phyloP scores from a whole-genome alignment of 192 early-diverging fungal genomes.

The Mortierella antarctica region DNA sequence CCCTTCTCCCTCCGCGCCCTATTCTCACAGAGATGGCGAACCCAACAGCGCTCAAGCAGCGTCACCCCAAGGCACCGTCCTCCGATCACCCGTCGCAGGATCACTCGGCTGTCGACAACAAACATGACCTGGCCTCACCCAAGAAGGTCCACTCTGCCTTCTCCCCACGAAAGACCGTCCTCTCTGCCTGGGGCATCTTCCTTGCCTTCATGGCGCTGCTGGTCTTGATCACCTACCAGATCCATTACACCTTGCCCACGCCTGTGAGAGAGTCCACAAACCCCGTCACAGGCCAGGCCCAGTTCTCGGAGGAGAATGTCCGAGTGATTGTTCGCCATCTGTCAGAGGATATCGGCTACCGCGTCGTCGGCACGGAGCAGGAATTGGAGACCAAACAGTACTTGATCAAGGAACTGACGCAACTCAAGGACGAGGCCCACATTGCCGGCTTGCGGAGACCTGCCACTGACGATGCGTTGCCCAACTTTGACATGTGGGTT shows the following conservation, averaged over 20 bases:
- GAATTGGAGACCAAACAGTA: conserved; percentile 33
- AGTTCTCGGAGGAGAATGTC: conserved; percentile 68
- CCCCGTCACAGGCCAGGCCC: conserved; percentile 35
- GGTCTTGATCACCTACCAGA: conserved; percentile 22
- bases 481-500: conserved; percentile 68
- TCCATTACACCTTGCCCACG: conserved; percentile 35
- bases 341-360: conserved; percentile 67
- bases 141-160: conserved; percentile 35
- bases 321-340: conserved; percentile 61
- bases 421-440: conserved; percentile 51
- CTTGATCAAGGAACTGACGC: conserved; percentile 11
- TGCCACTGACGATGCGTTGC: conserved; percentile 37
- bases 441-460: conserved; percentile 39
- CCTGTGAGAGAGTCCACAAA: conserved; percentile 28
- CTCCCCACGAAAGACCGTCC: conserved; percentile 20
- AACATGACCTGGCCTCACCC: conserved; percentile 8
- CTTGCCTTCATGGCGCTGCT: conserved; percentile 28
- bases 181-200: conserved; percentile 27
- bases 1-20: not conserved
- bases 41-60: conserved; percentile 41
- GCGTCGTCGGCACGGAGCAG: conserved; percentile 65
- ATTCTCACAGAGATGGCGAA: conserved; percentile 15
- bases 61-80: conserved; percentile 15
- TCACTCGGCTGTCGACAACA: not conserved
- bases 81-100: not conserved